Base-by-base conservation (phyloP, 306 rosid genomes). In the Begonia masoniana region DNA sequence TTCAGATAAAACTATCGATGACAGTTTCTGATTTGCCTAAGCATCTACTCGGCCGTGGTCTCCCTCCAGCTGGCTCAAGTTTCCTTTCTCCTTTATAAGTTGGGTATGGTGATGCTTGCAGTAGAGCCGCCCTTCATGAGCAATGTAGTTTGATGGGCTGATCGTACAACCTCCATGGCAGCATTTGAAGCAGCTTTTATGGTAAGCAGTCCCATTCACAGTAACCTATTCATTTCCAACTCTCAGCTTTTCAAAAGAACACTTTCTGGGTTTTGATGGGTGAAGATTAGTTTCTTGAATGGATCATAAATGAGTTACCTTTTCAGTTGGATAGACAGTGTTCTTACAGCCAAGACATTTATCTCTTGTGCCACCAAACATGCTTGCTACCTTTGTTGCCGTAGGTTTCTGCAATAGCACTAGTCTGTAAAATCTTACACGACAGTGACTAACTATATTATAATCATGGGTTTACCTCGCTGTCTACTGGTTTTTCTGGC, bases 341-440 rank as follows among this genome's bases (percentile, higher is more conserved):
- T 71, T 83, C 70, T 83, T 81, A 75, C 99, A 91, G 59, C 99
- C 99, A 56, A 87, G 70, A 64, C 99, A 91, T 75, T 79, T 91
- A 15, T 91, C 99, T 61, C 94, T 83, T 43, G 99, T 91, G 79
- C 99, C 99, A 47, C 84, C 96, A 62, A 91, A 91, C 94, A 73
- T 77, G 41, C 88, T 62, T 10, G 96, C 76, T 12, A 59, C 92
- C 67, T 86, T 86, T 45, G 73, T 73, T 21, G 63, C 86, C 26
- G 75, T 67, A 52, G 95, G 84, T 85, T 78, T 91, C 99, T 91
- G 68, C 39, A 31, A 31, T 31, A 6, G 39, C 39, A 5, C 39
- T 31, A 2, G 1, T 31, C 39, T 31, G 39, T 31, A 31, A 31
- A 6, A 31, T 47, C 12, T n/a, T 4, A 50, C 17, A 13, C 43